A percentile compares a stretch with the other conserved stretches of the same genome.
phyloP scores from a whole-genome alignment of 75 land plant genomes.

The Ceratopteris richardii region DNA sequence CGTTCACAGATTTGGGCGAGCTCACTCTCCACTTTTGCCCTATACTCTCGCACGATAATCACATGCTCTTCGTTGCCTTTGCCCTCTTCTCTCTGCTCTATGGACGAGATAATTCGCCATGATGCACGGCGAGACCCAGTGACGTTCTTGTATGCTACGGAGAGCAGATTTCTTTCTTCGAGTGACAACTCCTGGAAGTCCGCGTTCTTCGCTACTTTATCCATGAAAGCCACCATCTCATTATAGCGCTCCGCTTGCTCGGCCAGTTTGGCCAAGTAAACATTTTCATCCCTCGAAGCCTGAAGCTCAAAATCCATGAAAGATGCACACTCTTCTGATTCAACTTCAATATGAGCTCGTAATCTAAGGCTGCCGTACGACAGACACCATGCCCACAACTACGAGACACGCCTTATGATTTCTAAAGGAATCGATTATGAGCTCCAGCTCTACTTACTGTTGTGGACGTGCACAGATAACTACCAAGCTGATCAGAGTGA shows the following conservation, averaged over 20 bases:
- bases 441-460: too few species aligned
- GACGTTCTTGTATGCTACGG: conserved; percentile 80
- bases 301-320: too few species aligned
- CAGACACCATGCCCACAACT: too few species aligned
- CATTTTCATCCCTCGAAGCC: conserved; percentile 47
- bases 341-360: too few species aligned
- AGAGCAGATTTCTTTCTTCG: conserved; percentile 73
- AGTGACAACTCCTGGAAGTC: conserved; percentile 60
- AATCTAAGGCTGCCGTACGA: too few species aligned
- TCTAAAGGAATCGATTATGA: too few species aligned
- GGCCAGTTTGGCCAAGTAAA: conserved; percentile 73
- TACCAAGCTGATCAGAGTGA: too few species aligned
- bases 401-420: too few species aligned
- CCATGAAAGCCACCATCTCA: conserved; percentile 86
- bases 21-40: conserved; percentile 60
- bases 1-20: conserved; percentile 66
- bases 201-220: conserved; percentile 54
- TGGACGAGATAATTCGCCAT: conserved; percentile 78
- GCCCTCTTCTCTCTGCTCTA: conserved; percentile 83
- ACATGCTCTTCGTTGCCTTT: conserved; percentile 64
- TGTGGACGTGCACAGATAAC: too few species aligned
- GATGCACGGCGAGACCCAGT: conserved; percentile 68
- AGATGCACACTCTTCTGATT: too few species aligned
- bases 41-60: conserved; percentile 43
- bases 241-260: conserved; percentile 87